Evolutionary conservation across 306 rosid species (phyloP).

Genomic region (Parietaria judaica): DNA sequence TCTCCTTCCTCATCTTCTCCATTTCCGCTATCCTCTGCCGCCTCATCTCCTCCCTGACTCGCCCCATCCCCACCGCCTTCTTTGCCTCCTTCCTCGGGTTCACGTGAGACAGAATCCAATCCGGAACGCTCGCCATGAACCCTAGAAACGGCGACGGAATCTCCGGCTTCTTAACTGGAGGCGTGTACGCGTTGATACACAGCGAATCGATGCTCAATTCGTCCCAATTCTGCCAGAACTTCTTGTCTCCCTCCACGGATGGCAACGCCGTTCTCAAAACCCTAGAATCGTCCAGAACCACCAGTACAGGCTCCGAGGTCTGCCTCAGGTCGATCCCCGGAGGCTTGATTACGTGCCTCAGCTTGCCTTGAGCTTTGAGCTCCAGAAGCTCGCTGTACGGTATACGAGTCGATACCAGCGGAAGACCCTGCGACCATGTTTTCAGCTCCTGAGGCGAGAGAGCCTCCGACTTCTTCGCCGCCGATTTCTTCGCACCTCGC

Average conservation of each 20-base stretch:
- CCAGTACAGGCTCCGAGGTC: conserved; percentile 44
- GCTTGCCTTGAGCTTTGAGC: conserved; percentile 46
- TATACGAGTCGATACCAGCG: conserved; percentile 59
- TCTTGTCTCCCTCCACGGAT: conserved; percentile 38
- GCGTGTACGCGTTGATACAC: conserved; percentile 73
- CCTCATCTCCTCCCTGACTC: conserved; percentile 52
- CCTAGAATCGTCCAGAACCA: conserved; percentile 70
- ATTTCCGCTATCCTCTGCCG: conserved; percentile 40
- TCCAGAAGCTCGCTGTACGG: conserved; percentile 62
- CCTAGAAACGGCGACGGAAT: conserved; percentile 48
- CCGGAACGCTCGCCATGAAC: conserved; percentile 29
- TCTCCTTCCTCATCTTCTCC: conserved; percentile 42
- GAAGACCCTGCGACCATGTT: conserved; percentile 67
- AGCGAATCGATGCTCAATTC: conserved; percentile 46
- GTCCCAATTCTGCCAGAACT: conserved; percentile 74
- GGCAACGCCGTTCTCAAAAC: conserved; percentile 74
- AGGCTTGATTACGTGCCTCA: conserved; percentile 69
- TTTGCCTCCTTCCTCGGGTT: conserved; percentile 58
- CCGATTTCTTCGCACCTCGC: conserved; percentile 40
- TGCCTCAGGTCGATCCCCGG: conserved; percentile 31
- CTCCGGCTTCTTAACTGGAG: conserved; percentile 67
- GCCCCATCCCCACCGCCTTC: conserved; percentile 47
- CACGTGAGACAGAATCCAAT: conserved; percentile 8
- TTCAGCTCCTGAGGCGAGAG: conserved; percentile 62
- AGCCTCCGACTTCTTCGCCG: conserved; percentile 49